These are phyloP conservation scores for Fraxinus americana DNA, from an alignment of 257 asterid genomes.

Conservation along the genomic window DNA sequence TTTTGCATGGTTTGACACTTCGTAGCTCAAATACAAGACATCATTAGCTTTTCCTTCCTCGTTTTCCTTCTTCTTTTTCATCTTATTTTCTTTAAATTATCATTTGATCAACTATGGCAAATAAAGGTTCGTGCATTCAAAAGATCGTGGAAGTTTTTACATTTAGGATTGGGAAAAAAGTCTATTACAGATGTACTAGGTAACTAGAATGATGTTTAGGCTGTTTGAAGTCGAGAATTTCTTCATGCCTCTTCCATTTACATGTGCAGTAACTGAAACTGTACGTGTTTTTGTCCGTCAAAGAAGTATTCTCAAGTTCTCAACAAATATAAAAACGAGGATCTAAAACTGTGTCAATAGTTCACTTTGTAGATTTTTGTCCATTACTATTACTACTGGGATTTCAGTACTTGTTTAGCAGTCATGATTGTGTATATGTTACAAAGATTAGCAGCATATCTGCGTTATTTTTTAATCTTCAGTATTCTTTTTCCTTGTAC, in stretches of 20 bases:
- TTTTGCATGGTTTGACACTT: constrained; percentile 89
- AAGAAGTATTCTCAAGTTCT: neutral
- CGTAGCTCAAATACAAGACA: constrained; percentile 69
- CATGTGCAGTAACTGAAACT: neutral
- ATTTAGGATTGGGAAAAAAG: constrained; percentile 4
- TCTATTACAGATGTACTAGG: neutral
- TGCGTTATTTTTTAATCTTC: neutral
- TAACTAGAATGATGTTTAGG: constrained; percentile 2
- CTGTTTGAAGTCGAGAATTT: neutral
- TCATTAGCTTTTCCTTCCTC: constrained; percentile 34
- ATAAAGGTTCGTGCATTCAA: constrained; percentile 3
- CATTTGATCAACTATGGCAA: constrained; percentile 11
- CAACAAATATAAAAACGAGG: neutral
- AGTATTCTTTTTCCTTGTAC: neutral
- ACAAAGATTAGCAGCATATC: neutral
- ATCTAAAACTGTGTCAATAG: neutral
- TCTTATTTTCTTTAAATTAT: constrained; percentile 12
- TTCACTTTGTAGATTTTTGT: neutral
- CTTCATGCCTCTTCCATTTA: neutral
- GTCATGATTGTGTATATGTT: neutral
- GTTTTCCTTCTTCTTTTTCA: neutral
- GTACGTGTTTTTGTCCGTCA: neutral
- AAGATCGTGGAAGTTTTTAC: neutral
- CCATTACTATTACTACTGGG: neutral
- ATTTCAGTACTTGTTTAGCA: neutral